Evolutionary conservation across 2,329 filamentous ascomycete genomes (phyloP), one percentile per base, ranked within the genome.

Genomic region (Clarireedia homoeocarpa): DNA sequence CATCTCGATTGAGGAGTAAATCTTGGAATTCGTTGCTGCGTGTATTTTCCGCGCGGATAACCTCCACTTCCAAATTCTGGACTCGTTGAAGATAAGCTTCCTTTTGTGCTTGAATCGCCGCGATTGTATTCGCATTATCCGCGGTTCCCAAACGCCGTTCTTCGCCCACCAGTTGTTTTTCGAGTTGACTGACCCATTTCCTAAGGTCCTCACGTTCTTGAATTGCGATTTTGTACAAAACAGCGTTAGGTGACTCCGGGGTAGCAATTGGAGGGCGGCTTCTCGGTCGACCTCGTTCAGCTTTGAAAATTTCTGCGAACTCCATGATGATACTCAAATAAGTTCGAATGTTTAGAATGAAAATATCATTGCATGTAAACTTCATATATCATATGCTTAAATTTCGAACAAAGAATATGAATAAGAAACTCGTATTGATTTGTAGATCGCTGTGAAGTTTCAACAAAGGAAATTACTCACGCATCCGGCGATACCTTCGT

Each of bases 161-260:
- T 2, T 45, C 12, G 15, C 44, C 44, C 6, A 27, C 12, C 4
- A 47, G 44, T 36, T 51, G 53, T 38, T 30, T n/a, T 40, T 55
- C 53, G 17, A 55, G 53, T 30, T 5, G 9, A n/a, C 2, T 36
- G 2, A 23, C 39, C 49, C 50, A 38, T 26, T 51, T 40, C 44
- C 47, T 44, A 10, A 51, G 23, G 14, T 38, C 20, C 15, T 55
- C 53, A 17, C 53, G 40, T 27, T 55, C 47, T 39, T 55, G 27
- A 14, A 45, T 15, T 2, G 40, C 20, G 34, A 5, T 10, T n/a
- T 44, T 24, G 6, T 39, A 51, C 4, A 50, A 30, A 17, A 6
- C 6, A 9, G 44, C 6, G 15, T 12, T 14, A 1, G 23, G 7
- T 15, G 24, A 6, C 30, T 27, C 44, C 1, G 44, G 24, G 14